A percentile compares a stretch with the other conserved stretches of the same genome.
These are phyloP conservation scores for Hawksworthiomyces lignivorus DNA, from an alignment of 2,329 filamentous ascomycete species.

Conservation along the genomic window DNA sequence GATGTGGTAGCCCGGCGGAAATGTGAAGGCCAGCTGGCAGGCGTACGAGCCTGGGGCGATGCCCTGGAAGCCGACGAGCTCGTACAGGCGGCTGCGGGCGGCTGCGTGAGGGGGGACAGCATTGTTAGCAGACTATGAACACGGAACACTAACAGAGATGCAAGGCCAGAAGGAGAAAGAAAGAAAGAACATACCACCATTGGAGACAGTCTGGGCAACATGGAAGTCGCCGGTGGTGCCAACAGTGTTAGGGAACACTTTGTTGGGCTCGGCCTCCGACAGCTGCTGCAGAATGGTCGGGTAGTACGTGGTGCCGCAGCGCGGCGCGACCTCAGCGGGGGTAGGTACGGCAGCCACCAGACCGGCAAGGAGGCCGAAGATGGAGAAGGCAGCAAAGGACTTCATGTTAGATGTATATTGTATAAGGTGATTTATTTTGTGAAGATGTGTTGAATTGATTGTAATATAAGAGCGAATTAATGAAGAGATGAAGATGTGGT, in stretches of 20 bases:
- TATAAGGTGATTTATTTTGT: neutral
- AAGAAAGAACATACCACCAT: neutral
- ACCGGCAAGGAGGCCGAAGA: constrained; percentile 2
- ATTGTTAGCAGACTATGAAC: no score
- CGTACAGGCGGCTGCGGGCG: constrained; percentile 7
- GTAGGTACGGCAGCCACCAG: constrained; percentile 6
- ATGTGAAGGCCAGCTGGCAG: constrained; percentile 8
- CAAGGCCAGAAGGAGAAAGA: neutral
- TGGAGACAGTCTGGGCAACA: constrained; percentile 4
- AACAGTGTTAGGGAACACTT: constrained; percentile 7
- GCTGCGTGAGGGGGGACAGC: no score
- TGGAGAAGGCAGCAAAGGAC: constrained; percentile 1
- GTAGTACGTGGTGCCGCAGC: constrained; percentile 11
- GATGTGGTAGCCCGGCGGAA: constrained; percentile 5
- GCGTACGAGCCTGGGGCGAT: constrained; percentile 7
- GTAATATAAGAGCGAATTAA: no score
- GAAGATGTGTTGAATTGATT: no score
- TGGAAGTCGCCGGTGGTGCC: constrained; percentile 5
- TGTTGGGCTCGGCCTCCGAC: constrained; percentile 5
- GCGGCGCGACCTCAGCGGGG: constrained; percentile 6
- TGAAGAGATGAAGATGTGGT: no score
- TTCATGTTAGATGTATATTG: constrained; percentile 3
- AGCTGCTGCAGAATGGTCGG: constrained; percentile 12
- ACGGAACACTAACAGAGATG: no score
- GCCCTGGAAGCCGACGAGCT: constrained; percentile 12